Percentiles rank a stretch among this genome's conserved stretches.
Conservation (phyloP, 148 eudicot species). For the Chenopodium berlandieri region DNA sequence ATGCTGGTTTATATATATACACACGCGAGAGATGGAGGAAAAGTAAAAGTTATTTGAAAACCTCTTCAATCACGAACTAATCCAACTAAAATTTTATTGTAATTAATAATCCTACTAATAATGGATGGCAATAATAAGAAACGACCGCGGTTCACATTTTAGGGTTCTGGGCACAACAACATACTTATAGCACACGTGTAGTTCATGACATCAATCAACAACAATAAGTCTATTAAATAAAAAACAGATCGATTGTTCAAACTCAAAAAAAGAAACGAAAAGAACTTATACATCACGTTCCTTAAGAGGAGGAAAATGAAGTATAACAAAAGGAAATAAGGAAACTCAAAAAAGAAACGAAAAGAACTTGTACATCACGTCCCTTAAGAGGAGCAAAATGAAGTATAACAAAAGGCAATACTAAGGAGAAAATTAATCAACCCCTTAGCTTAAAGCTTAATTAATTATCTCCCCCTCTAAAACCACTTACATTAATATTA, state of each 20-base stretch:
- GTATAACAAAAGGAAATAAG: not conserved
- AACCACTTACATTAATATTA: not conserved
- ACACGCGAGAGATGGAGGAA: too few species aligned
- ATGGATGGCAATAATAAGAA: too few species aligned
- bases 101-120: too few species aligned
- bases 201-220: not conserved
- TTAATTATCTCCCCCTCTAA: not conserved
- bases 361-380: conserved; percentile 7
- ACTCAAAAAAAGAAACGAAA: not conserved
- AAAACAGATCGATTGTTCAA: too few species aligned
- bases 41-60: too few species aligned
- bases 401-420: not conserved
- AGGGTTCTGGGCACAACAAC: not conserved
- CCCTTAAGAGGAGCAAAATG: not conserved
- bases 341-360: not conserved
- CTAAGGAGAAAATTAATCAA: not conserved
- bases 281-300: conserved; percentile 2
- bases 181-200: not conserved
- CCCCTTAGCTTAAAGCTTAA: conserved; percentile 1
- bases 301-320: not conserved
- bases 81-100: too few species aligned
- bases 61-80: too few species aligned
- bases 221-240: not conserved
- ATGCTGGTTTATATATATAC: too few species aligned
- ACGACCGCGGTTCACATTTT: too few species aligned